These are phyloP conservation scores for Vaccinium corymbosum DNA, from an alignment of 148 eudicot species.

Conservation along the genomic window DNA sequence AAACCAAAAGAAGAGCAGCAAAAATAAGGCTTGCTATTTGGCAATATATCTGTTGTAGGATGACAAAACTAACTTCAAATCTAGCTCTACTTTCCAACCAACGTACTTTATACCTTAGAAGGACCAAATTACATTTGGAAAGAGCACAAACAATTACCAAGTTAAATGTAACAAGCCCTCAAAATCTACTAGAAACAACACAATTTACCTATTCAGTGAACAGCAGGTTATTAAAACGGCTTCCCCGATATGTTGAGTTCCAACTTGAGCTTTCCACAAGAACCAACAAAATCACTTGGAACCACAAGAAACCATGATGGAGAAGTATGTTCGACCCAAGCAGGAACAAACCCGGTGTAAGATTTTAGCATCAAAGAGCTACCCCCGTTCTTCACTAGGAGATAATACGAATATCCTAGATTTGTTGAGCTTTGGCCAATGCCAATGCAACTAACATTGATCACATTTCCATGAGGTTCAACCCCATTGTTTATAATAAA, in stretches of 20 bases:
- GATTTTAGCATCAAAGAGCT: slow-evolving; percentile 37
- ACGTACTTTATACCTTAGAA: too few relatives aligned
- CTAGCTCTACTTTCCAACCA: too few relatives aligned
- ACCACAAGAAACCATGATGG: slow-evolving; percentile 35
- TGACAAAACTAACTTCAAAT: too few relatives aligned
- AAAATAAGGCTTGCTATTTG: too few relatives aligned
- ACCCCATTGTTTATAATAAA: slow-evolving; percentile 36
- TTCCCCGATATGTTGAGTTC: slow-evolving; percentile 31
- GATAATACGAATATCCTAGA: slow-evolving; percentile 28
- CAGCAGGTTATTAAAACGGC: background rate
- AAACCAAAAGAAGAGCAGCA: too few relatives aligned
- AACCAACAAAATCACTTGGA: slow-evolving; percentile 38
- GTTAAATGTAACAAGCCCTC: too few relatives aligned
- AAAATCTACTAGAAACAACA: too few relatives aligned
- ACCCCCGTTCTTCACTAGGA: slow-evolving; percentile 24
- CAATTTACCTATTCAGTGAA: too few relatives aligned
- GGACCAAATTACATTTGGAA: too few relatives aligned
- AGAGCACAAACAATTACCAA: background rate
- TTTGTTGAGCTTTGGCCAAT: slow-evolving; percentile 18
- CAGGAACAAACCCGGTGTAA: slow-evolving; percentile 26
- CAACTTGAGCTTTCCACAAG: slow-evolving; percentile 28
- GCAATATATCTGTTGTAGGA: too few relatives aligned
- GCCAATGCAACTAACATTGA: slow-evolving; percentile 32
- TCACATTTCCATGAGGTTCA: slow-evolving; percentile 19
- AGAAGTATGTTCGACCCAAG: slow-evolving; percentile 23